Percentiles rank a stretch among this genome's conserved stretches.
Evolutionary conservation across 169 alveolate species (phyloP).

Genomic region (Cryptosporidium sp.): DNA sequence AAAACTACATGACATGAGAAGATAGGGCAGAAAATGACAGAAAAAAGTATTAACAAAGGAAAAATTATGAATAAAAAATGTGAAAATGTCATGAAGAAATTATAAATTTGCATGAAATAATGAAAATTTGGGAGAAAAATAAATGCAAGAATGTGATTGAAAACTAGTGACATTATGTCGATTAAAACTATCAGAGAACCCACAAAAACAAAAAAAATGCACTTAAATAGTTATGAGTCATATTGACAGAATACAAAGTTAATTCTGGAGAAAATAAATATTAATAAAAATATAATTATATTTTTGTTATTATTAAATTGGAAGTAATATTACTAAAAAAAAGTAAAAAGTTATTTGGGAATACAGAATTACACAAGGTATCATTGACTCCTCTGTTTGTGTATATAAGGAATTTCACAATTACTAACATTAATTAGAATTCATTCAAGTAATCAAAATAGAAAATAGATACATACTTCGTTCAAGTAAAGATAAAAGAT

Average conservation of each 20-base stretch:
- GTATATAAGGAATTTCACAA: not conserved
- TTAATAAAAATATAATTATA: not conserved
- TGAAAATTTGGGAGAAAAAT: constrained; percentile 13
- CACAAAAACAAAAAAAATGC: constrained; percentile 39
- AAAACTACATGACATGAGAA: not conserved
- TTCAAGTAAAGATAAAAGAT: constrained; percentile 9
- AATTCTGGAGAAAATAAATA: constrained; percentile 31
- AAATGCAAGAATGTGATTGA: constrained; percentile 5
- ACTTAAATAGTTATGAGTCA: constrained; percentile 20
- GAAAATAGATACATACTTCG: not conserved
- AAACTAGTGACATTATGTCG: constrained; percentile 52
- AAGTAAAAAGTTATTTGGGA: not conserved
- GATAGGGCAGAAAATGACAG: not conserved
- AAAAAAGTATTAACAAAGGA: constrained; percentile 7
- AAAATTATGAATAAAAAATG: not conserved
- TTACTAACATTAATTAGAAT: constrained; percentile 11
- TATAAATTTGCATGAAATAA: constrained; percentile 12
- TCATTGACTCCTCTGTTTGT: not conserved
- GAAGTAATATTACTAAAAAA: not conserved
- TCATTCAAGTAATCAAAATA: not conserved
- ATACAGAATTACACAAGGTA: not conserved
- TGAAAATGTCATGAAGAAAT: constrained; percentile 27
- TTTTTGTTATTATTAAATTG: constrained; percentile 1
- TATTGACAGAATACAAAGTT: constrained; percentile 47
- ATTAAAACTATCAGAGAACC: constrained; percentile 9